A percentile compares a stretch with the other conserved stretches of the same genome.
phyloP scores from a whole-genome alignment of 2,329 filamentous ascomycete genomes.

The Cladorrhinum sp. region DNA sequence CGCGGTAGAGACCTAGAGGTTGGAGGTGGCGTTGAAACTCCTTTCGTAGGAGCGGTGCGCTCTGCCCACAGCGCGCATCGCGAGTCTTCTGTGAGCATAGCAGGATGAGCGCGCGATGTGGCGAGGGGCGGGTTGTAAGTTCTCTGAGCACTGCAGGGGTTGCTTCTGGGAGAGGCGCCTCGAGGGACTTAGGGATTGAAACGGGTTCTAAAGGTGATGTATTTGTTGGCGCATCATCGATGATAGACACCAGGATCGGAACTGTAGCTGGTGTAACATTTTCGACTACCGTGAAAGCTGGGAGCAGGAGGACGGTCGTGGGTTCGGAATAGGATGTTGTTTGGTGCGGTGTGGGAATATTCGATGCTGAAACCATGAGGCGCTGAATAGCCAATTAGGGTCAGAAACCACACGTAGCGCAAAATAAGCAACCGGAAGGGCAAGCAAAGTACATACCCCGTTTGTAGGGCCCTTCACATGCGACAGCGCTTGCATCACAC shows the following conservation, averaged over 20 bases:
- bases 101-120: slow-evolving; percentile 82
- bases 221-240: slow-evolving; percentile 72
- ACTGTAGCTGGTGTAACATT: slow-evolving; percentile 76
- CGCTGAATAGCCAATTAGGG: slow-evolving; percentile 46
- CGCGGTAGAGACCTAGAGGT: slow-evolving; percentile 78
- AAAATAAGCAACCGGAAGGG: not conserved
- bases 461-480: slow-evolving; percentile 58
- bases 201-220: slow-evolving; percentile 55
- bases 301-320: slow-evolving; percentile 79
- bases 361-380: slow-evolving; percentile 87
- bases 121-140: slow-evolving; percentile 59
- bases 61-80: slow-evolving; percentile 91
- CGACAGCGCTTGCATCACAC: slow-evolving; percentile 74
- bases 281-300: slow-evolving; percentile 78
- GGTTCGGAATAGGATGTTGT: slow-evolving; percentile 61
- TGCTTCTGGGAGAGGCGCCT: slow-evolving; percentile 28
- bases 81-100: slow-evolving; percentile 94
- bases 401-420: slow-evolving; percentile 6
- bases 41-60: slow-evolving; percentile 79
- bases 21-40: slow-evolving; percentile 89
- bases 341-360: slow-evolving; percentile 77
- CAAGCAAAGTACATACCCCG: slow-evolving; percentile 53
- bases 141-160: slow-evolving; percentile 32
- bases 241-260: slow-evolving; percentile 63
- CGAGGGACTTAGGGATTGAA: slow-evolving; percentile 37